Conservation (phyloP, 352 stramenopile genomes). For the Pelagophyceae sp. region DNA sequence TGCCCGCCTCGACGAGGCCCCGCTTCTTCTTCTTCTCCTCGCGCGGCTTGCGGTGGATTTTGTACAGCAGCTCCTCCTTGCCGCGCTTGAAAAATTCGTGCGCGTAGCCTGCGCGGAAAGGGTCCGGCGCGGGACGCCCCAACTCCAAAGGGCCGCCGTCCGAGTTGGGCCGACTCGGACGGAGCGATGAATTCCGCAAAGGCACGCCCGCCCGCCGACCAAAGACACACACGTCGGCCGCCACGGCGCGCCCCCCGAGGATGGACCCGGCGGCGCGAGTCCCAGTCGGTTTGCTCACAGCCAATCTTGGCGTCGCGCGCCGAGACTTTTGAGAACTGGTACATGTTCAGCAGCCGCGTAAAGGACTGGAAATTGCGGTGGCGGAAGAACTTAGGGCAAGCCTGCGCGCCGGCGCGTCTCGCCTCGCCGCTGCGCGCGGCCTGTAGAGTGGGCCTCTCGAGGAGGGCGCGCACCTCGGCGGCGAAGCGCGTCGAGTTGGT, state of each 20-base stretch:
- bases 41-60: background rate
- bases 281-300: too few relatives aligned
- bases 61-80: background rate
- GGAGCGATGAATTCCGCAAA: too few relatives aligned
- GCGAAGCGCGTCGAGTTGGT: slow-evolving; percentile 59
- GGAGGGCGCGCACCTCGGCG: slow-evolving; percentile 52
- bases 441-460: too few relatives aligned
- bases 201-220: too few relatives aligned
- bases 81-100: background rate
- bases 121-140: too few relatives aligned
- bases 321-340: slow-evolving; percentile 61
- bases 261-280: too few relatives aligned
- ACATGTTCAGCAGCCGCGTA: slow-evolving; percentile 68
- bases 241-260: too few relatives aligned
- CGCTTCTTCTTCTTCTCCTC: background rate
- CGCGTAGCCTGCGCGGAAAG: background rate
- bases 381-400: slow-evolving; percentile 69
- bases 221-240: too few relatives aligned
- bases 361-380: slow-evolving; percentile 71
- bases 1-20: background rate
- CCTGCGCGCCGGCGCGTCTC: too few relatives aligned
- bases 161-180: too few relatives aligned
- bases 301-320: background rate
- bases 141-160: too few relatives aligned
- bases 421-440: too few relatives aligned